Evolutionary conservation across 2,329 filamentous ascomycete species (phyloP).

Genomic region (Graphium sp.): DNA sequence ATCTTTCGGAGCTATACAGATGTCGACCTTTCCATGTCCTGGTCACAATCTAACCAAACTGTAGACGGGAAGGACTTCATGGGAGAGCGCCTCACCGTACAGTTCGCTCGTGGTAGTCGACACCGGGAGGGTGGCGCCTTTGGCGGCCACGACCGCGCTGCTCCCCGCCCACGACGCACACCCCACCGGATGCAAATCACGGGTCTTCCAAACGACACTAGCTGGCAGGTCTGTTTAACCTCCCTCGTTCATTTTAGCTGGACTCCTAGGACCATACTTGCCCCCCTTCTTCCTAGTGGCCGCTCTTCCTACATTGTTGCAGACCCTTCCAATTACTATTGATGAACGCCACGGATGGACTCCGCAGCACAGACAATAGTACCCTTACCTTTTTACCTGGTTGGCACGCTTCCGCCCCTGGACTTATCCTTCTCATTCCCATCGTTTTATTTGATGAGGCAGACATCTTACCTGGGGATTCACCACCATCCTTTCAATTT

Average conservation of each 20-base stretch:
- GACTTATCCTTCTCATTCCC: too few relatives aligned
- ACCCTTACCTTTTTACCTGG: too few relatives aligned
- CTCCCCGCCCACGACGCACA: conserved; percentile 75
- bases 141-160: conserved; percentile 32
- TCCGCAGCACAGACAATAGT: too few relatives aligned
- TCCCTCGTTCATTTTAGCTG: conserved; percentile 40
- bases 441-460: too few relatives aligned
- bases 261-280: conserved; percentile 19
- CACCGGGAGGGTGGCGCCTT: conserved; percentile 29
- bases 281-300: conserved; percentile 7
- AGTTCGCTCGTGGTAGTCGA: conserved; percentile 82
- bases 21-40: not conserved
- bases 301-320: conserved; percentile 6
- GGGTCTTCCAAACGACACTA: conserved; percentile 94
- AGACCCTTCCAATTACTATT: too few relatives aligned
- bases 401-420: too few relatives aligned
- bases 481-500: too few relatives aligned
- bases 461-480: too few relatives aligned
- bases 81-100: conserved; percentile 91
- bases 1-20: not conserved
- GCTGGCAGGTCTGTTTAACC: conserved; percentile 94
- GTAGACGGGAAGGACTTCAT: conserved; percentile 95
- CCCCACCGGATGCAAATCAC: conserved; percentile 94
- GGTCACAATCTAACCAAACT: conserved; percentile 8
- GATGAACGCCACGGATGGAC: too few relatives aligned